Conservation (phyloP, 2,329 filamentous ascomycete species). For the Capronia americana region DNA sequence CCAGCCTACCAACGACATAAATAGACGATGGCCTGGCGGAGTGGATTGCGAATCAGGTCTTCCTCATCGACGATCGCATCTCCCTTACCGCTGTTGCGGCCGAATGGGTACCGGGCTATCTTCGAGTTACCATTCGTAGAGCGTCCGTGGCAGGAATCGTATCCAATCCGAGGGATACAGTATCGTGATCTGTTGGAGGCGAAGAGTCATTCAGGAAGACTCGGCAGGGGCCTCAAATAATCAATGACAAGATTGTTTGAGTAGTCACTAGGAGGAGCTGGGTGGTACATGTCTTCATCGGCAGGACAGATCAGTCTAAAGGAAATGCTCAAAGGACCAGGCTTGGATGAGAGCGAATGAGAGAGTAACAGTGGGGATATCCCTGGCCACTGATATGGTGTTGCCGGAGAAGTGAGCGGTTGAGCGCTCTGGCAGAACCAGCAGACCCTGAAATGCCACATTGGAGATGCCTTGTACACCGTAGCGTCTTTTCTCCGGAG, state of each 20-base stretch:
- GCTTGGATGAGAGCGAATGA: neutral
- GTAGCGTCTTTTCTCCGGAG: neutral
- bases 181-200: neutral
- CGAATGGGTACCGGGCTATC: neutral
- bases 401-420: neutral
- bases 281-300: neutral
- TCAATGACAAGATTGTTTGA: slow-evolving; percentile 1
- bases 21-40: neutral
- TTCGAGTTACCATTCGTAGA: neutral
- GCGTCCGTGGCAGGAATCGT: neutral
- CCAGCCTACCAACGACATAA: neutral
- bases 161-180: neutral
- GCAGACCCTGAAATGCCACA: neutral
- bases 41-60: neutral
- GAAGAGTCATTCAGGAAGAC: neutral
- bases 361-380: neutral
- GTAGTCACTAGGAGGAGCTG: neutral
- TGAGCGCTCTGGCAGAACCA: neutral
- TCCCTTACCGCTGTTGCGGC: neutral
- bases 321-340: neutral
- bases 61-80: neutral
- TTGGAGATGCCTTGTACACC: neutral
- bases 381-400: neutral
- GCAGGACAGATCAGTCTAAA: neutral
- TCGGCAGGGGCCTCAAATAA: neutral